Percentiles rank a stretch among this genome's conserved stretches.
phyloP scores from a whole-genome alignment of 345 rosid genomes.

The Carallia pectinifolia region DNA sequence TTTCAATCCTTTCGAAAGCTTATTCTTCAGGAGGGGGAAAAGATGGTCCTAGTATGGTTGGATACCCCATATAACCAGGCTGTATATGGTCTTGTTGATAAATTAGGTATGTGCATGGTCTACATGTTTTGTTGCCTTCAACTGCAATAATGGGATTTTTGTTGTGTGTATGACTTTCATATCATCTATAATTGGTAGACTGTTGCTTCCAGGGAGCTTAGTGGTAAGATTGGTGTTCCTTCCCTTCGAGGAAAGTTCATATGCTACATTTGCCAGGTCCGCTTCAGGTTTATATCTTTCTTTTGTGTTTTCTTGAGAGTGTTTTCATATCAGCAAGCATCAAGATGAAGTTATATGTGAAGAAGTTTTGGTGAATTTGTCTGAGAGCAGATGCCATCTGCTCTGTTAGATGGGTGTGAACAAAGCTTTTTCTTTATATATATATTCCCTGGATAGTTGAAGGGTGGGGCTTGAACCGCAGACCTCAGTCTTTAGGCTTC shows the following conservation, averaged over 20 bases:
- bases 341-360: not conserved
- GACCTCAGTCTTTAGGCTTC: no score
- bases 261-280: constrained; percentile 92
- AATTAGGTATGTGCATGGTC: constrained; percentile 55
- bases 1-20: constrained; percentile 79
- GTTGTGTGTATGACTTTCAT: not conserved
- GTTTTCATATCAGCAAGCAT: constrained; percentile 2
- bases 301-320: constrained; percentile 20
- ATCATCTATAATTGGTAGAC: constrained; percentile 15
- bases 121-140: constrained; percentile 1
- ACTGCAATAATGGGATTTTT: constrained; percentile 6
- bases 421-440: no score
- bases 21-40: constrained; percentile 97
- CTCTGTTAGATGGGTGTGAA: no score
- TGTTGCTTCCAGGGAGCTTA: constrained; percentile 64
- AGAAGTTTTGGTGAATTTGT: not conserved
- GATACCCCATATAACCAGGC: constrained; percentile 98
- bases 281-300: constrained; percentile 88
- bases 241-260: constrained; percentile 97
- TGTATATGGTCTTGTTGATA: constrained; percentile 91
- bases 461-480: no score
- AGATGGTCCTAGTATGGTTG: constrained; percentile 88
- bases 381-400: no score
- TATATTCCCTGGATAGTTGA: no score
- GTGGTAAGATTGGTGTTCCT: constrained; percentile 93